A percentile compares a stretch with the other conserved stretches of the same genome.
phyloP scores from a whole-genome alignment of 108 stramenopile genomes.

The Stephanodiscus minutulus region DNA sequence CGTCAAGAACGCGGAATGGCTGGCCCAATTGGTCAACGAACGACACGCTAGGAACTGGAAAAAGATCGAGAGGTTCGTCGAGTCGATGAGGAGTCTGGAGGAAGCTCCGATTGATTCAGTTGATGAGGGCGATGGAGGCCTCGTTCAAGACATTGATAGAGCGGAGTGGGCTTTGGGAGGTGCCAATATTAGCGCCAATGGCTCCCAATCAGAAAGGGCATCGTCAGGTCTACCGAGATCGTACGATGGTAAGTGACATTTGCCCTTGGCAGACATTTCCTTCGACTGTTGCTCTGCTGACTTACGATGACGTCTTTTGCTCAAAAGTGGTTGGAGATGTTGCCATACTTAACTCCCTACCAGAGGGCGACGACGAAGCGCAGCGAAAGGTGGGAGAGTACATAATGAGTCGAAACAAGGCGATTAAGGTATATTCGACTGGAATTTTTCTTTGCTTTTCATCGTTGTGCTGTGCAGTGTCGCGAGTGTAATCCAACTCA shows the following conservation, averaged over 20 bases:
- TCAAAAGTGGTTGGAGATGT: conserved; percentile 77
- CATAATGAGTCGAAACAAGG: conserved; percentile 78
- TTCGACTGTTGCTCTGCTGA: neutral
- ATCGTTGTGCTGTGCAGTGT: too few species aligned
- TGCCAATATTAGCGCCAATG: conserved; percentile 9
- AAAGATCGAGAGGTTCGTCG: conserved; percentile 82
- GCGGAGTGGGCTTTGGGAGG: conserved; percentile 1
- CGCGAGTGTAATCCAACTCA: too few species aligned
- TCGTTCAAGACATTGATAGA: conserved; percentile 1
- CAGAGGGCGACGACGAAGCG: conserved; percentile 54
- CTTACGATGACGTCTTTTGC: conserved; percentile 58
- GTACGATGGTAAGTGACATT: conserved; percentile 22
- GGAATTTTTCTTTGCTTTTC: neutral
- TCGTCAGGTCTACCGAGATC: conserved; percentile 38
- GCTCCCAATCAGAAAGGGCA: conserved; percentile 10
- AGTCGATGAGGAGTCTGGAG: conserved; percentile 41
- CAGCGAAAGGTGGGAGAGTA: conserved; percentile 53
- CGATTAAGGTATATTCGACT: conserved; percentile 61
- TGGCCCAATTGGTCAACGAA: conserved; percentile 79
- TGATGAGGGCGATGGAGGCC: conserved; percentile 13
- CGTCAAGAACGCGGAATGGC: conserved; percentile 58
- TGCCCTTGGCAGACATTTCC: neutral
- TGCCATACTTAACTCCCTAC: conserved; percentile 71
- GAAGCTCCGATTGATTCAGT: conserved; percentile 26
- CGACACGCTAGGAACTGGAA: conserved; percentile 84